Evolutionary conservation across 2,329 filamentous ascomycete genomes (phyloP).

Genomic region (Ilyonectria mors-panacis): DNA sequence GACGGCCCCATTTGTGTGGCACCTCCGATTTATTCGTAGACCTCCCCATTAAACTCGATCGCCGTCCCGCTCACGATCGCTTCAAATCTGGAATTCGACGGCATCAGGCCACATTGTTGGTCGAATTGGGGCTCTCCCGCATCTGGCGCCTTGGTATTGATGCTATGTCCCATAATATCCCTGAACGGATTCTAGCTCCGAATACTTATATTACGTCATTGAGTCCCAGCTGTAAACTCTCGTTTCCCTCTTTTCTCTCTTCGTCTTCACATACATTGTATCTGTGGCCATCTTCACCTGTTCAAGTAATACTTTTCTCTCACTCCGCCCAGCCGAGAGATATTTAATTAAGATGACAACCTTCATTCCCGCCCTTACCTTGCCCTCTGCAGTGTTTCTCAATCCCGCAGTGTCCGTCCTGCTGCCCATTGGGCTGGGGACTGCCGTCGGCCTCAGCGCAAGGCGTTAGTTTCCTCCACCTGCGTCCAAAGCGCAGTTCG

Average conservation of each 20-base stretch:
- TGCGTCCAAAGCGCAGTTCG: constrained; percentile 7
- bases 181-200: background rate
- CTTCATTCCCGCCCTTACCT: constrained; percentile 82
- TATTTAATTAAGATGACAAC: constrained; percentile 76
- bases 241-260: background rate
- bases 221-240: constrained; percentile 10
- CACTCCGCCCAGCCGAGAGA: background rate
- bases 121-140: constrained; percentile 1
- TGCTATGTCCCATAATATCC: background rate
- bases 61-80: constrained; percentile 11
- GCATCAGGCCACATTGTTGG: constrained; percentile 39
- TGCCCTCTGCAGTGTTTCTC: constrained; percentile 80
- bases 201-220: constrained; percentile 47
- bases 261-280: background rate
- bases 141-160: constrained; percentile 19
- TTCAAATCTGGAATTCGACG: constrained; percentile 30
- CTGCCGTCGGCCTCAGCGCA: constrained; percentile 79
- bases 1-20: background rate
- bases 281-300: background rate
- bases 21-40: background rate
- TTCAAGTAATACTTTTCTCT: background rate
- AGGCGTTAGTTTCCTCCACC: constrained; percentile 65
- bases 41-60: constrained; percentile 29
- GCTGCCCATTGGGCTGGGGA: constrained; percentile 81
- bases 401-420: constrained; percentile 81